Evolutionary conservation across 805 yeast species (phyloP), one percentile per base, ranked within the genome.

Genomic region (Hanseniaspora valbyensis): DNA sequence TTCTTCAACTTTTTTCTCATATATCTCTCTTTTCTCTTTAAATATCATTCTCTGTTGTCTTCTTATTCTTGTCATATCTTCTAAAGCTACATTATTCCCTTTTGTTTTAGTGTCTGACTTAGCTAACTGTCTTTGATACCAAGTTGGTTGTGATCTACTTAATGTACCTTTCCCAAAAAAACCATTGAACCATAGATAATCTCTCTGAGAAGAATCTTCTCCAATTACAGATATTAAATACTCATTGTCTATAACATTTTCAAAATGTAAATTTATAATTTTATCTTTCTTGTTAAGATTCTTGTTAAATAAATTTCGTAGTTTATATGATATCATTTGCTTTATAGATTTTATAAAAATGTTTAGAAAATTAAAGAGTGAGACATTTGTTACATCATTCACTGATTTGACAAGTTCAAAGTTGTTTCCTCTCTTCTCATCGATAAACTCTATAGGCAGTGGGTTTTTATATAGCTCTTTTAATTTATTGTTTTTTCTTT

Each of bases 151-250:
- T 52, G 95, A 83, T 55, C 98, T 71, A 32, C 95, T 84, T 41
- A 88, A 67, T 2, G 77, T 75, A 2, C 97, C 98, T 60, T 90
- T 92, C 6, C 98, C 98, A 61, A 87, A 92, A 61, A 88, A 92
- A 1, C 98, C 98, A 57, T 74, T 74, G 16, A 70, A 65, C 97
- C 97, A 92, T 2, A 92, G 66, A 36, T 65, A 64, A 19, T 59
- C 56, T 77, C 81, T 80, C 29, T 73, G 78, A 0, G 59, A 55
- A n/a, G 26, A 16, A 16, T 48, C 41, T 14, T 32, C 41, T 8
- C 19, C 22, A 9, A n/a, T n/a, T n/a, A 41, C 51, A 9, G 33
- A 18, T 14, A 48, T 48, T 2, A 48, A 6, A 33, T 40, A 40
- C 4, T 48, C 36, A 25, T 48, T 14, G 13, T 40, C 41, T 3